Evolutionary conservation across 1,139 yeast species (phyloP).

Genomic region (Entelexis sorbosivorans): DNA sequence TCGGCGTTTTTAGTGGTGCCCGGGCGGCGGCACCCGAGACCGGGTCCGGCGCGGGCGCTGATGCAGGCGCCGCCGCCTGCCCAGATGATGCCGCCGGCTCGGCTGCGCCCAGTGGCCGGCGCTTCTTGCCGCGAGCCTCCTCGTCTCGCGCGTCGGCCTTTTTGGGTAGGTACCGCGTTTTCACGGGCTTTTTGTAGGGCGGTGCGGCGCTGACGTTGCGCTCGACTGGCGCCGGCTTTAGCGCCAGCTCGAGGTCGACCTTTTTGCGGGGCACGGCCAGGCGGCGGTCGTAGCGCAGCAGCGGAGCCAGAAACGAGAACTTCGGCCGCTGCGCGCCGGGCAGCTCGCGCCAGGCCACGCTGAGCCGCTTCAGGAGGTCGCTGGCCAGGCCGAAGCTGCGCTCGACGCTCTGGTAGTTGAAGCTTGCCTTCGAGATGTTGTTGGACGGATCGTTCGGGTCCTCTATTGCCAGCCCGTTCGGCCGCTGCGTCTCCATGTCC

Average conservation of each 20-base stretch:
- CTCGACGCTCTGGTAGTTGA: constrained; percentile 67
- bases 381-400: constrained; percentile 89
- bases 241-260: constrained; percentile 6
- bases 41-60: no score
- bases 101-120: neutral
- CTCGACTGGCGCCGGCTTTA: neutral
- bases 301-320: constrained; percentile 20
- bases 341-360: constrained; percentile 10
- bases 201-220: neutral
- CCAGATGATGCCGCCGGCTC: neutral
- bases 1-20: neutral
- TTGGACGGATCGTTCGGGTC: constrained; percentile 81
- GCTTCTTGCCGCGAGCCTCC: neutral
- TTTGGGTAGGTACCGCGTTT: neutral
- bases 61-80: no score
- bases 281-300: constrained; percentile 13
- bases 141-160: neutral
- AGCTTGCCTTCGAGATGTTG: constrained; percentile 79
- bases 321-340: neutral
- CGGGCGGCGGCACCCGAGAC: neutral
- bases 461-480: constrained; percentile 66
- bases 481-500: constrained; percentile 44
- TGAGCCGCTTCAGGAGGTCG: constrained; percentile 44
- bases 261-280: constrained; percentile 4
- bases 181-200: neutral